phyloP scores from a whole-genome alignment of 2,329 filamentous ascomycete genomes.

The Cadophora gregata region DNA sequence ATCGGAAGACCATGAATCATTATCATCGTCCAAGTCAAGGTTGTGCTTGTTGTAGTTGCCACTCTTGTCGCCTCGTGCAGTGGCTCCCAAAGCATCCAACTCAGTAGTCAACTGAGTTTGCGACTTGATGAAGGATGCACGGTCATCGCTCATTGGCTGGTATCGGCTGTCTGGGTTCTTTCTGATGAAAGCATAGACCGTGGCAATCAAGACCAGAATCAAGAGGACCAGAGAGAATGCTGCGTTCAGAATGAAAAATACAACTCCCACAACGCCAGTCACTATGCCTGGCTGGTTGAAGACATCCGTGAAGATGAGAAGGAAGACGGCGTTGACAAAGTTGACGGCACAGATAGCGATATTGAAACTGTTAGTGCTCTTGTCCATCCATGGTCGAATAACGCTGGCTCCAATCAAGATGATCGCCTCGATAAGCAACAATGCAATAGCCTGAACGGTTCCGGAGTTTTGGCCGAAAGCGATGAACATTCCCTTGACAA shows the following conservation, averaged over 20 bases:
- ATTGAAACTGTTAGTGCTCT: conserved; percentile 96
- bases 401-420: conserved; percentile 80
- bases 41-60: conserved; percentile 61
- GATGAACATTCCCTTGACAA: conserved; percentile 91
- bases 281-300: conserved; percentile 86
- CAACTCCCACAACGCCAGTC: conserved; percentile 84
- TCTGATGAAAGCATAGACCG: conserved; percentile 79
- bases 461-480: conserved; percentile 76
- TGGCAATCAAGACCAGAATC: conserved; percentile 80
- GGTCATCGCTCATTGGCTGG: conserved; percentile 95
- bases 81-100: conserved; percentile 86
- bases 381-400: conserved; percentile 96
- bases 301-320: conserved; percentile 85
- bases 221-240: conserved; percentile 82
- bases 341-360: conserved; percentile 90
- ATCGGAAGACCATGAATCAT: conserved; percentile 68
- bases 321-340: conserved; percentile 88
- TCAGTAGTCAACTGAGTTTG: conserved; percentile 88
- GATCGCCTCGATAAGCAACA: conserved; percentile 81
- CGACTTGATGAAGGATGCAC: conserved; percentile 97
- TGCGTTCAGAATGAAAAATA: conserved; percentile 89
- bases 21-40: conserved; percentile 74
- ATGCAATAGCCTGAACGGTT: conserved; percentile 77
- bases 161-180: conserved; percentile 96
- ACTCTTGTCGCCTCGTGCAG: conserved; percentile 83